Evolutionary conservation across 805 yeast genomes (phyloP).

Genomic region (Starmerella vaccinii): DNA sequence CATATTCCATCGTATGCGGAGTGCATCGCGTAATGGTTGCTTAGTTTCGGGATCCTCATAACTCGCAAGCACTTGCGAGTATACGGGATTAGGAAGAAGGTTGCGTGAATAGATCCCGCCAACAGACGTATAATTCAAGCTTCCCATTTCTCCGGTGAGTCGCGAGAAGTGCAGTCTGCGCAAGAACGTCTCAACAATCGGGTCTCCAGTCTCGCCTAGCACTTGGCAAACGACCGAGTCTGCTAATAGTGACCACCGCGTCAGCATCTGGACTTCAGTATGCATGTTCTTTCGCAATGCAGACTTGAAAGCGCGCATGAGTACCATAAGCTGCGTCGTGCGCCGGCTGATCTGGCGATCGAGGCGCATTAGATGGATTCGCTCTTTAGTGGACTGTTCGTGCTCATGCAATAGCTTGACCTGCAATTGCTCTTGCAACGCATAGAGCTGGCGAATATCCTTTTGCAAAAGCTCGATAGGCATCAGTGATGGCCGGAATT

Average conservation of each 20-base stretch:
- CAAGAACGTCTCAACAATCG: constrained; percentile 62
- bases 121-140: constrained; percentile 49
- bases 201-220: constrained; percentile 46
- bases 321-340: constrained; percentile 28
- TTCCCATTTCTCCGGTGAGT: constrained; percentile 57
- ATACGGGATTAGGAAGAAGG: constrained; percentile 44
- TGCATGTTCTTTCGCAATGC: constrained; percentile 27
- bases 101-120: constrained; percentile 61
- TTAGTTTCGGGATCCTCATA: constrained; percentile 18
- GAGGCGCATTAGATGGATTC: constrained; percentile 24
- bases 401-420: constrained; percentile 12
- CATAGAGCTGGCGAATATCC: constrained; percentile 36
- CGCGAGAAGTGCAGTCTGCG: constrained; percentile 53
- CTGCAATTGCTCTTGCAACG: constrained; percentile 38
- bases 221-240: constrained; percentile 66
- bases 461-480: constrained; percentile 43
- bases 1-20: constrained; percentile 62
- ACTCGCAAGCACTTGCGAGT: constrained; percentile 63
- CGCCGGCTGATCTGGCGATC: constrained; percentile 28
- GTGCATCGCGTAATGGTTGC: constrained; percentile 13
- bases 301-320: constrained; percentile 31
- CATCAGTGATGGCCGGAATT: constrained; percentile 40
- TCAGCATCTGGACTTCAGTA: constrained; percentile 29
- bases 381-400: constrained; percentile 4
- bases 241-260: constrained; percentile 47